These are phyloP conservation scores for Colletotrichum orbiculare DNA, from an alignment of 2,329 filamentous ascomycete species.

Conservation along the genomic window DNA sequence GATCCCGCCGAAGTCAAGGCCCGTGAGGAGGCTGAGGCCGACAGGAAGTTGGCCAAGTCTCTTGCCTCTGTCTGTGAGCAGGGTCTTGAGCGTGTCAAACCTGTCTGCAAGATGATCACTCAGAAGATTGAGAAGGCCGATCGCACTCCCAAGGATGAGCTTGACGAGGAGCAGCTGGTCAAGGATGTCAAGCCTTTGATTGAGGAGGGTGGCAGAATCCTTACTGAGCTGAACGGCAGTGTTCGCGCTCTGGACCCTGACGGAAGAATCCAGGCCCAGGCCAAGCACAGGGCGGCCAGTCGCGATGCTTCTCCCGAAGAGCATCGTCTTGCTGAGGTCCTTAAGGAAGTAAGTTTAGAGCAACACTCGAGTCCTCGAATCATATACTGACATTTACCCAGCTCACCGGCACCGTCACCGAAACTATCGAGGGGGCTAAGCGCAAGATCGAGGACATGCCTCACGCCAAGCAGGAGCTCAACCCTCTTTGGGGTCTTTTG, in stretches of 20 bases:
- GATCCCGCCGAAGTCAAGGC: constrained; percentile 62
- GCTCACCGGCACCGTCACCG: constrained; percentile 82
- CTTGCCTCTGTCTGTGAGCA: constrained; percentile 80
- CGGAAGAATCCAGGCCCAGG: constrained; percentile 84
- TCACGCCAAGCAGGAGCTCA: constrained; percentile 93
- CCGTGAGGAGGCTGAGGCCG: constrained; percentile 69
- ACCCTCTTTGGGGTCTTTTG: constrained; percentile 86
- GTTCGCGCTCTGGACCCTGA: constrained; percentile 92
- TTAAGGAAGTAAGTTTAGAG: constrained; percentile 73
- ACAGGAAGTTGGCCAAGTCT: constrained; percentile 81
- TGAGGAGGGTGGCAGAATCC: constrained; percentile 83
- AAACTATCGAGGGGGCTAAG: constrained; percentile 88
- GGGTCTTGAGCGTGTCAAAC: constrained; percentile 84
- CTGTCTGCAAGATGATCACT: constrained; percentile 87
- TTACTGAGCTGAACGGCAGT: constrained; percentile 86
- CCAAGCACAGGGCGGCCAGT: constrained; percentile 81
- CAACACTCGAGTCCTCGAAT: background rate
- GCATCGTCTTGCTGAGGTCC: constrained; percentile 82
- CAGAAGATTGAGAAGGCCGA: constrained; percentile 86
- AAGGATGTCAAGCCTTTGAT: constrained; percentile 88
- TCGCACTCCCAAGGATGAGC: constrained; percentile 83
- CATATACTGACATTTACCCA: constrained; percentile 42
- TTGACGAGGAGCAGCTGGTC: constrained; percentile 90
- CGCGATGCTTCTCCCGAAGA: constrained; percentile 86
- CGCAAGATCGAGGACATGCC: constrained; percentile 92